A percentile compares a stretch with the other conserved stretches of the same genome.
Evolutionary conservation across 208 protist species (phyloP).

Genomic region (Phytomonas francai): DNA sequence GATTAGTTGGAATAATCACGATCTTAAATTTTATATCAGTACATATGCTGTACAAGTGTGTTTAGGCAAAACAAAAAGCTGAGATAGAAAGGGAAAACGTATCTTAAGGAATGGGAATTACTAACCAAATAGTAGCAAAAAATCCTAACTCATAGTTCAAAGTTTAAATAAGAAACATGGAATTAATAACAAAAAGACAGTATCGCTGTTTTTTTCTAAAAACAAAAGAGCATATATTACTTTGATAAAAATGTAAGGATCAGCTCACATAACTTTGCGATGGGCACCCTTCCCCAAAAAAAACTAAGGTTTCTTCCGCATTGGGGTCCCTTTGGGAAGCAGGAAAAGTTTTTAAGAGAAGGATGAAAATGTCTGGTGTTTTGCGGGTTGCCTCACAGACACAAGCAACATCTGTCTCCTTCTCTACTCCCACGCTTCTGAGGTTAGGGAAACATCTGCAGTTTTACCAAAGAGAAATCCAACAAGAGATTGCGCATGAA

Average conservation of each 20-base stretch:
- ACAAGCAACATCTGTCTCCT: background rate
- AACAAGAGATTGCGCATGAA: background rate
- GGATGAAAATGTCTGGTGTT: background rate
- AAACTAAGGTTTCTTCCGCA: constrained; percentile 31
- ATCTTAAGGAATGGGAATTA: background rate
- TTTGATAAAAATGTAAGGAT: constrained; percentile 26
- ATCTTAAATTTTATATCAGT: background rate
- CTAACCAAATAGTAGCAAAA: background rate
- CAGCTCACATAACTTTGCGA: constrained; percentile 63
- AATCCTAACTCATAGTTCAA: background rate
- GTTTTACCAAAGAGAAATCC: background rate
- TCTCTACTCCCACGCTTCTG: background rate
- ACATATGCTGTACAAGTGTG: background rate
- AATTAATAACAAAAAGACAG: constrained; percentile 10
- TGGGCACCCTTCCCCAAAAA: constrained; percentile 84
- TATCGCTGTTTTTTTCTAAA: background rate
- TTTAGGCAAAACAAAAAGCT: background rate
- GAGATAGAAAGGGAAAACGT: background rate
- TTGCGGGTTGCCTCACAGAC: background rate
- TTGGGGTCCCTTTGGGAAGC: background rate
- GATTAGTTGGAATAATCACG: background rate
- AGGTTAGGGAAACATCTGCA: background rate
- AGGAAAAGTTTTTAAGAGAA: background rate
- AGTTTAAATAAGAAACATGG: constrained; percentile 8
- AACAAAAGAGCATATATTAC: constrained; percentile 1